phyloP scores from a whole-genome alignment of 257 asterid genomes.

The Euphrasia confusa region DNA sequence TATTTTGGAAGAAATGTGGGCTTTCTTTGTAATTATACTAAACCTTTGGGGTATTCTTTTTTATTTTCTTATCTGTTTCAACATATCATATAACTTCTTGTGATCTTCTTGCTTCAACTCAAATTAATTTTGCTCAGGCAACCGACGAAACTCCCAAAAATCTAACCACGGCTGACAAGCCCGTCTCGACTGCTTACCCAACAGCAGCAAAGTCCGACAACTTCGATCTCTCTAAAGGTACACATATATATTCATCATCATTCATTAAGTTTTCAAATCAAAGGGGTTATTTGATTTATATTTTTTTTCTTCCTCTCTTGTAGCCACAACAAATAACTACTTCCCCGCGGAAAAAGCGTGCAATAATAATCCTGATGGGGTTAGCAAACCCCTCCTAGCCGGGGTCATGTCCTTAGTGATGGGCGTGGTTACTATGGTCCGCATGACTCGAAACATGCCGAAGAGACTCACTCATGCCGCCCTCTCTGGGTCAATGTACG shows the following conservation, averaged over 20 bases:
- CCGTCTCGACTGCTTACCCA: conserved; percentile 35
- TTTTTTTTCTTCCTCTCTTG: not conserved
- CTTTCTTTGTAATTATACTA: too few relatives aligned
- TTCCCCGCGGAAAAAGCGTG: conserved; percentile 27
- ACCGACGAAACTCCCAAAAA: conserved; percentile 22
- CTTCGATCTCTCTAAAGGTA: conserved; percentile 48
- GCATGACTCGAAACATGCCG: conserved; percentile 85
- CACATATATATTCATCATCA: not conserved
- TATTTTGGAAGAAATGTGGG: too few relatives aligned
- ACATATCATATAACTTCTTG: too few relatives aligned
- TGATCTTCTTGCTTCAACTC: too few relatives aligned
- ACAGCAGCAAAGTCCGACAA: conserved; percentile 30
- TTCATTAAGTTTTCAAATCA: too few relatives aligned
- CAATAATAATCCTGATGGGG: conserved; percentile 38
- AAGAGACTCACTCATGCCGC: conserved; percentile 65
- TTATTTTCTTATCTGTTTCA: too few relatives aligned
- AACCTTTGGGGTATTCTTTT: too few relatives aligned
- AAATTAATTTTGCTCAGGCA: conserved; percentile 25
- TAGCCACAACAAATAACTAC: conserved; percentile 25
- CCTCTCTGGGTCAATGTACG: conserved; percentile 51
- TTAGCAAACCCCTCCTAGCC: conserved; percentile 50
- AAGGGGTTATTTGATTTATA: conserved; percentile 3
- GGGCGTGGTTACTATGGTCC: conserved; percentile 74
- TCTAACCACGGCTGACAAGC: conserved; percentile 42
- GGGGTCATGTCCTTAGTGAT: conserved; percentile 76